Conservation (phyloP, 2,329 filamentous ascomycete genomes). For the Pseudogymnoascus sp. region DNA sequence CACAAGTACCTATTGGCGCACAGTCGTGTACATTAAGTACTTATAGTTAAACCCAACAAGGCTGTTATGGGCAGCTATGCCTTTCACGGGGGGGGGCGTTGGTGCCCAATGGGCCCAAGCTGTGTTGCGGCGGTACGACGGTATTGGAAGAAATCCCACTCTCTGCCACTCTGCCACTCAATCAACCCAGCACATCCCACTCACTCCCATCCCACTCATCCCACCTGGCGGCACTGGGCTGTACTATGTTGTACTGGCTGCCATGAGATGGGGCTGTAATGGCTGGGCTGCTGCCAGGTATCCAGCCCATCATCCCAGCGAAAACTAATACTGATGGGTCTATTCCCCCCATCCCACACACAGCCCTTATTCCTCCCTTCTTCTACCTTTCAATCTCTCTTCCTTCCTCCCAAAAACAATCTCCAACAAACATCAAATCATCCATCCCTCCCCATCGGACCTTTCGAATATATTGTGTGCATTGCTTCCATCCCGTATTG, state of each 20-base stretch:
- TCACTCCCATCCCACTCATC: too few species aligned
- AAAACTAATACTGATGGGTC: too few species aligned
- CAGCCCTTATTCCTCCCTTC: not conserved
- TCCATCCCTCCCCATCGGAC: not conserved
- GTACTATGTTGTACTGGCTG: too few species aligned
- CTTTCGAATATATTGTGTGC: not conserved
- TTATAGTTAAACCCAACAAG: not conserved
- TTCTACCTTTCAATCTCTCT: not conserved
- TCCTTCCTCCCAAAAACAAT: not conserved
- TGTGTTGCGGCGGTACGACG: not conserved
- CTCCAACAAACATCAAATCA: not conserved
- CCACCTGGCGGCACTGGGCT: too few species aligned
- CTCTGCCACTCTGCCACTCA: too few species aligned
- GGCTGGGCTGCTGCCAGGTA: too few species aligned
- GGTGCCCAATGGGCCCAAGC: not conserved
- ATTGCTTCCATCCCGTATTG: not conserved
- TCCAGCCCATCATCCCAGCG: too few species aligned
- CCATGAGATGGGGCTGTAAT: too few species aligned
- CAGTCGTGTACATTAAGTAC: not conserved
- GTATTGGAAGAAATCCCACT: not conserved
- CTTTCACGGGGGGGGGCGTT: not conserved
- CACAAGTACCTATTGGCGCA: not conserved
- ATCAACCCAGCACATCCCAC: too few species aligned
- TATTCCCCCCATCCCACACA: not conserved
- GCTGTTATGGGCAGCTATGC: slow-evolving; percentile 1